These are phyloP conservation scores for Pseudonectria foliicola DNA, from an alignment of 2,329 filamentous ascomycete species.

Conservation along the genomic window DNA sequence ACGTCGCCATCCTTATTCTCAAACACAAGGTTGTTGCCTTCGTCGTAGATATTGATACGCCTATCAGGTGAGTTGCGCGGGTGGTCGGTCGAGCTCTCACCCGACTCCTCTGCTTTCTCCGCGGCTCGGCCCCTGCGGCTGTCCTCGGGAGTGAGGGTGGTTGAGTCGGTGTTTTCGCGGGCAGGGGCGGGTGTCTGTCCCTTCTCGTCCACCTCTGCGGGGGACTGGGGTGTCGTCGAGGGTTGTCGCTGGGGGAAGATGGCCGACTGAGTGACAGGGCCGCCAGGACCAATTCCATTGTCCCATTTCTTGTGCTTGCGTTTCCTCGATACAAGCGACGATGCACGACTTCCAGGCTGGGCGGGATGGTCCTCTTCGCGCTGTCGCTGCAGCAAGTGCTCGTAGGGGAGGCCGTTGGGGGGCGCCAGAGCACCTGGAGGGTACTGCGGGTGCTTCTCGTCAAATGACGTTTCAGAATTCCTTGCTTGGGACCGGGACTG, in stretches of 20 bases:
- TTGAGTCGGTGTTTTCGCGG: conserved; percentile 27
- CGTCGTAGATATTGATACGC: conserved; percentile 64
- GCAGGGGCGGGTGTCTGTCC: conserved; percentile 19
- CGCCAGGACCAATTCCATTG: conserved; percentile 68
- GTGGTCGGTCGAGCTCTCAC: conserved; percentile 14
- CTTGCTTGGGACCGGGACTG: conserved; percentile 74
- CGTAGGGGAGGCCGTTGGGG: conserved; percentile 41
- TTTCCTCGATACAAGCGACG: conserved; percentile 53
- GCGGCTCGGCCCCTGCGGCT: conserved; percentile 24
- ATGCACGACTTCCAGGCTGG: conserved; percentile 48
- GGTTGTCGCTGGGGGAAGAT: conserved; percentile 60
- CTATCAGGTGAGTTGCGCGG: conserved; percentile 20
- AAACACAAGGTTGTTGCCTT: conserved; percentile 71
- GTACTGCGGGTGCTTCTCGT: conserved; percentile 53
- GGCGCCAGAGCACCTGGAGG: conserved; percentile 68
- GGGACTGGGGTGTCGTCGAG: conserved; percentile 14
- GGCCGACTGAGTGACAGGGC: conserved; percentile 82
- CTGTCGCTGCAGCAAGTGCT: conserved; percentile 69
- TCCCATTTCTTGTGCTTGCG: conserved; percentile 63
- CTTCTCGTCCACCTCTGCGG: conserved; percentile 19
- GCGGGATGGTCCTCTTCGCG: conserved; percentile 63
- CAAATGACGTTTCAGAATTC: conserved; percentile 69
- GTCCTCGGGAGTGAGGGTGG: conserved; percentile 24
- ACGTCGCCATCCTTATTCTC: conserved; percentile 88
- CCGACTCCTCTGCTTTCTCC: conserved; percentile 17